A percentile compares a stretch with the other conserved stretches of the same genome.
These are phyloP conservation scores for Fagopyrum tataricum DNA, from an alignment of 148 eudicot genomes.

Conservation along the genomic window DNA sequence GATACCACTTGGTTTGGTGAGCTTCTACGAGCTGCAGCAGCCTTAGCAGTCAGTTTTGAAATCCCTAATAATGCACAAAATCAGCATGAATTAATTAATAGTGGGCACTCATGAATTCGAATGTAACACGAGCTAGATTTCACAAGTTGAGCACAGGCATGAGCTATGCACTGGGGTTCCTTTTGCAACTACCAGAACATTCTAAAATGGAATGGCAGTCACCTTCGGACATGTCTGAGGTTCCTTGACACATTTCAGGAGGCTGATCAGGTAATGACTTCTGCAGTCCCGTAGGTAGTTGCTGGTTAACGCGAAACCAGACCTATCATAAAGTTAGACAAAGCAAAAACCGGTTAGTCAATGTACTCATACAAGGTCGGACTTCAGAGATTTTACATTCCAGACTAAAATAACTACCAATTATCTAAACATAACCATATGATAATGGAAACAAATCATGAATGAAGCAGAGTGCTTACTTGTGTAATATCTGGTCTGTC, in stretches of 20 bases:
- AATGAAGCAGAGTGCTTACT: constrained; percentile 93
- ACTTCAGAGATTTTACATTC: constrained; percentile 15
- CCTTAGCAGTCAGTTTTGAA: constrained; percentile 39
- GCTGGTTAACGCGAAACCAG: constrained; percentile 94
- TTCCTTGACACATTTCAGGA: constrained; percentile 56
- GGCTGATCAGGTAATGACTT: constrained; percentile 89
- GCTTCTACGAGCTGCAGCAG: constrained; percentile 72
- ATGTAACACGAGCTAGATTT: constrained; percentile 1
- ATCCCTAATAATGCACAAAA: constrained; percentile 33
- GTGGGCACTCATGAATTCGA: not conserved
- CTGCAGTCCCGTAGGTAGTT: constrained; percentile 66
- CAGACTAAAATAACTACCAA: constrained; percentile 28
- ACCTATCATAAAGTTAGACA: constrained; percentile 38
- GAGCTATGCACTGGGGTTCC: not conserved
- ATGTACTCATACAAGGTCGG: not conserved
- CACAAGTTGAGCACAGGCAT: not conserved
- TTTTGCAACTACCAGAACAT: not conserved
- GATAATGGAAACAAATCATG: constrained; percentile 73
- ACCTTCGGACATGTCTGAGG: constrained; percentile 50
- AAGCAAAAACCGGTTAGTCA: not conserved
- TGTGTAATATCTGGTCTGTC: constrained; percentile 98
- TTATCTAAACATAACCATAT: constrained; percentile 64
- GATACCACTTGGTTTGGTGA: constrained; percentile 77
- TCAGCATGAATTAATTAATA: not conserved
- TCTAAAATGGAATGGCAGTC: constrained; percentile 1